A percentile compares a stretch with the other conserved stretches of the same genome.
Conservation (phyloP, 2,329 filamentous ascomycete species). For the Fusarium avenaceum region DNA sequence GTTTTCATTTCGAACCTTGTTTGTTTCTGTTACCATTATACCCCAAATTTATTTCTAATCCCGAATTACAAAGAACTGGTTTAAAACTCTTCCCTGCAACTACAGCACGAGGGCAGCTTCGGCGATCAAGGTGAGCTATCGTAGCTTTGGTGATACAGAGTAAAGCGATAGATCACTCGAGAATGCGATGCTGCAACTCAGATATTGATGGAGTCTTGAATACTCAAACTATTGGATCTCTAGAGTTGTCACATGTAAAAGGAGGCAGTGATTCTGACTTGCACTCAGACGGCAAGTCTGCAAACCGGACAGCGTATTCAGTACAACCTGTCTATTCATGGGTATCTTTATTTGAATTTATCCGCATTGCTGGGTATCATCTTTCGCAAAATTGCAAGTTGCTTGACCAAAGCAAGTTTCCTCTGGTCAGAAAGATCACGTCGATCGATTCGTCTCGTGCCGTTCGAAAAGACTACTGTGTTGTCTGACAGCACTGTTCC, state of each 20-base stretch:
- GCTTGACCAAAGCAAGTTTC: slow-evolving; percentile 73
- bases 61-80: not conserved
- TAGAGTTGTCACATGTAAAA: too few relatives aligned
- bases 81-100: not conserved
- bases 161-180: too few relatives aligned
- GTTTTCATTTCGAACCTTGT: not conserved
- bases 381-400: slow-evolving; percentile 75
- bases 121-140: too few relatives aligned
- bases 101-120: too few relatives aligned
- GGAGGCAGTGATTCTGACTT: too few relatives aligned
- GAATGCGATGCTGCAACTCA: too few relatives aligned
- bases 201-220: too few relatives aligned
- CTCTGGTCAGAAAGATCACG: slow-evolving; percentile 73
- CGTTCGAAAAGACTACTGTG: slow-evolving; percentile 77
- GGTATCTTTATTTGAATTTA: slow-evolving; percentile 58
- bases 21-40: not conserved
- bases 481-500: slow-evolving; percentile 73
- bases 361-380: slow-evolving; percentile 75
- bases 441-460: slow-evolving; percentile 68
- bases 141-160: too few relatives aligned
- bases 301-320: not conserved
- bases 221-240: too few relatives aligned
- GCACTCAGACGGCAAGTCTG: too few relatives aligned
- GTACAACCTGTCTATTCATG: not conserved
- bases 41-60: not conserved